These are phyloP conservation scores for Leccinum boreale DNA, from an alignment of 768 basidiomycete genomes.

Conservation along the genomic window DNA sequence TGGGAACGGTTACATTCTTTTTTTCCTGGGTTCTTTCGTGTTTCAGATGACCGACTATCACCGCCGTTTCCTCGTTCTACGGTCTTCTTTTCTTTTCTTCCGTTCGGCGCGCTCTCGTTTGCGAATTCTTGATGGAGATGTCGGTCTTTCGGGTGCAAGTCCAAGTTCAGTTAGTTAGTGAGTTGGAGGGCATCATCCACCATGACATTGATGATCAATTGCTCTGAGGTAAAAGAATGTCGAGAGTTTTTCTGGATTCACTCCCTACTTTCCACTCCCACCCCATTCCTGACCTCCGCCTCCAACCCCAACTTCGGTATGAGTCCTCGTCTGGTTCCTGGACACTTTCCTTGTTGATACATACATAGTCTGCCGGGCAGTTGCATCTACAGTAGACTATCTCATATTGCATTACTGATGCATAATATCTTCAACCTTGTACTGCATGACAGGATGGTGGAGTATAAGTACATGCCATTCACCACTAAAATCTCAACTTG, in stretches of 20 bases:
- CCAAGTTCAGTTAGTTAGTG: too few species aligned
- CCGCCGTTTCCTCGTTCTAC: not conserved
- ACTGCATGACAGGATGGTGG: too few species aligned
- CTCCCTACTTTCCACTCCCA: not conserved
- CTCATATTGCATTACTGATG: too few species aligned
- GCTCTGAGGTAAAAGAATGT: not conserved
- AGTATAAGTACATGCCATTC: too few species aligned
- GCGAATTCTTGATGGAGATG: not conserved
- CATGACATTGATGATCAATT: too few species aligned
- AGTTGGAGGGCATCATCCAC: not conserved
- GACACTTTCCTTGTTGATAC: not conserved
- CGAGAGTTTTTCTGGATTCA: not conserved
- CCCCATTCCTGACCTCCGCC: not conserved
- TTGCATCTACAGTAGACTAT: not conserved
- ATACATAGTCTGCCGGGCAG: not conserved
- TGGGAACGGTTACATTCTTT: not conserved
- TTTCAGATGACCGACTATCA: not conserved
- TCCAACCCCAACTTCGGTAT: not conserved
- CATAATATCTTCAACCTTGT: too few species aligned
- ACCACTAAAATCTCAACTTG: too few species aligned
- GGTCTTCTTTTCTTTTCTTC: not conserved
- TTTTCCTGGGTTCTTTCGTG: not conserved
- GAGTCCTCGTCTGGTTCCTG: not conserved
- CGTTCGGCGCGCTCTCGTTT: not conserved
- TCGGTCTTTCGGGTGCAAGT: too few species aligned